These are phyloP conservation scores for Aechmea fasciata DNA, from an alignment of 176 grass and related monocot genomes.

Conservation along the genomic window DNA sequence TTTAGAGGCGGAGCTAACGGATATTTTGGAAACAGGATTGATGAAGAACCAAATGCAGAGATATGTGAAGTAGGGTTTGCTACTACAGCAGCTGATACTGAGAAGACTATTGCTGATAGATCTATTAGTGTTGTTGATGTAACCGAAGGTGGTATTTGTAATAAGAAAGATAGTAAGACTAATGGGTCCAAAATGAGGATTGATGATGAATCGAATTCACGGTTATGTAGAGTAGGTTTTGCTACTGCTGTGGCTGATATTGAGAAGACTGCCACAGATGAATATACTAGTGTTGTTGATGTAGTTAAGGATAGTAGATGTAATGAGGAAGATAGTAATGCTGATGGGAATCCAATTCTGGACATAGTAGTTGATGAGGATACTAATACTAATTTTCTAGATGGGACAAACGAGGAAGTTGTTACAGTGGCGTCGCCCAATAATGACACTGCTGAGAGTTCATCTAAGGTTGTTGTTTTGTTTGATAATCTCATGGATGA, in stretches of 20 bases:
- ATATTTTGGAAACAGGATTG: constrained; percentile 36
- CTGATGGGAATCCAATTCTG: constrained; percentile 7
- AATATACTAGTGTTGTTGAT: constrained; percentile 22
- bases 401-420: constrained; percentile 6
- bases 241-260: constrained; percentile 30
- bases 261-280: constrained; percentile 39
- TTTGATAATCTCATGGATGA: constrained; percentile 17
- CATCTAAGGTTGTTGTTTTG: constrained; percentile 3
- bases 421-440: constrained; percentile 6
- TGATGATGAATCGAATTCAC: constrained; percentile 25
- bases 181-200: constrained; percentile 27
- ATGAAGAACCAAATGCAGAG: constrained; percentile 31
- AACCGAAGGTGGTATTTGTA: constrained; percentile 3
- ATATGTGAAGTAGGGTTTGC: constrained; percentile 42
- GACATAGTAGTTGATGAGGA: constrained; percentile 10
- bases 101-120: constrained; percentile 36
- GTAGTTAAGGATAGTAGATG: constrained; percentile 11
- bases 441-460: background rate
- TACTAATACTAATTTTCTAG: constrained; percentile 8
- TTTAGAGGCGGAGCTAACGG: constrained; percentile 29
- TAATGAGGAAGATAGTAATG: constrained; percentile 1
- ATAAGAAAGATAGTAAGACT: constrained; percentile 1
- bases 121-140: constrained; percentile 25
- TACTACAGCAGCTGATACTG: constrained; percentile 34
- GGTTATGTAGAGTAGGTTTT: constrained; percentile 40